These are phyloP conservation scores for Aphanomyces euteiches DNA, from an alignment of 352 stramenopile species.

Conservation along the genomic window DNA sequence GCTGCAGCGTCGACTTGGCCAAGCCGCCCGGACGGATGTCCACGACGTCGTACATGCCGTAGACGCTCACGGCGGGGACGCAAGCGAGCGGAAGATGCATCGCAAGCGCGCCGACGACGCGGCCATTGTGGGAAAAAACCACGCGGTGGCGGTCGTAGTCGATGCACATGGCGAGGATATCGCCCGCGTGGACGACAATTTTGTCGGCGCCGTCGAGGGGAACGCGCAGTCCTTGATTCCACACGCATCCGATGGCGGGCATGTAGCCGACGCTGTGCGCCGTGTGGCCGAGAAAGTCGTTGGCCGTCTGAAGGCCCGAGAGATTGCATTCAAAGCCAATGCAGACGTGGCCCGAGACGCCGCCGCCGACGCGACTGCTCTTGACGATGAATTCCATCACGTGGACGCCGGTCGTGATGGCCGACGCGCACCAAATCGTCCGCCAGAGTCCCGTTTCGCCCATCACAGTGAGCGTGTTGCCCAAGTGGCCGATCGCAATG, in stretches of 20 bases:
- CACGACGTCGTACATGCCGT: constrained; percentile 63
- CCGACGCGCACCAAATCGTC: constrained; percentile 57
- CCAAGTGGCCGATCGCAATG: constrained; percentile 68
- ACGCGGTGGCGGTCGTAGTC: constrained; percentile 74
- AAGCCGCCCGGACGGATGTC: constrained; percentile 68
- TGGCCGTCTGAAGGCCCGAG: background rate
- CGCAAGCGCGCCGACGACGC: constrained; percentile 42
- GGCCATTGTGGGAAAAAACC: constrained; percentile 70
- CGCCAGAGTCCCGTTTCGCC: constrained; percentile 57
- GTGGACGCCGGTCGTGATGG: constrained; percentile 64
- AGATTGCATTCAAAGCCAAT: constrained; percentile 50
- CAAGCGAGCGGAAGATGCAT: constrained; percentile 41
- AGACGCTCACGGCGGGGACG: constrained; percentile 61
- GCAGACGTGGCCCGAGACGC: constrained; percentile 69
- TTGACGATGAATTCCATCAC: constrained; percentile 77
- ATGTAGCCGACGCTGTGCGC: constrained; percentile 74
- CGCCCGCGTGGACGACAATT: constrained; percentile 45
- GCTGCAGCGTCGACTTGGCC: constrained; percentile 64
- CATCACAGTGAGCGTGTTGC: constrained; percentile 53
- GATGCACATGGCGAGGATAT: constrained; percentile 68
- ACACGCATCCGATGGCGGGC: constrained; percentile 71
- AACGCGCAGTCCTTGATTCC: constrained; percentile 56
- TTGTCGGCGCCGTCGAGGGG: constrained; percentile 43
- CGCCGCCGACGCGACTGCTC: constrained; percentile 54
- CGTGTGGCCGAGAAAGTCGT: constrained; percentile 51